A percentile compares a stretch with the other conserved stretches of the same genome.
Evolutionary conservation across 2,329 filamentous ascomycete species (phyloP).

Genomic region (Talaromyces sp.): DNA sequence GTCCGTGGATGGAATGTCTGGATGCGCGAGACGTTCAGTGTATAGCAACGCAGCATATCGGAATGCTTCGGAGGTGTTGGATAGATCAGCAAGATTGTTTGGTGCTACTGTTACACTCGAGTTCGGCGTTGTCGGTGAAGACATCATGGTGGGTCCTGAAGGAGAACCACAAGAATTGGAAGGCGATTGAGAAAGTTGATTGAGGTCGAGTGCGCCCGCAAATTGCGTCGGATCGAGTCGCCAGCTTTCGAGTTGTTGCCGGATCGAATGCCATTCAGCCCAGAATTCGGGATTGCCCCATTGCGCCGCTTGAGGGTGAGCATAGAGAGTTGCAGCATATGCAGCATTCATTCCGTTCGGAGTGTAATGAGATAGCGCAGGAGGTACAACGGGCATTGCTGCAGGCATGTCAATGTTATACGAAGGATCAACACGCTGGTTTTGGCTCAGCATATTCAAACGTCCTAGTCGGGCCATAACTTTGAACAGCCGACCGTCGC

Average conservation of each 20-base stretch:
- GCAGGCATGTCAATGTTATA: conserved; percentile 22
- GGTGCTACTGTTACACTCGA: conserved; percentile 39
- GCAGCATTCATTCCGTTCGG: conserved; percentile 34
- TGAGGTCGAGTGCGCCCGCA: conserved; percentile 17
- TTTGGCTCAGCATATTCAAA: conserved; percentile 76
- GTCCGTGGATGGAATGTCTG: conserved; percentile 65
- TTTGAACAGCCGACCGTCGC: conserved; percentile 80
- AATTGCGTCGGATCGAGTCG: conserved; percentile 56
- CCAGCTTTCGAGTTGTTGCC: conserved; percentile 72
- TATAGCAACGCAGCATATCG: conserved; percentile 85
- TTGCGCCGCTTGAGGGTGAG: conserved; percentile 1
- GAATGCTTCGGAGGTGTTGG: conserved; percentile 83
- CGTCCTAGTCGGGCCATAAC: conserved; percentile 77
- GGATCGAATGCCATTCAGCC: conserved; percentile 79
- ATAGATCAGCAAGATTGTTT: conserved; percentile 66
- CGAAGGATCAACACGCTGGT: conserved; percentile 38
- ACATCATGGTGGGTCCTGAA: conserved; percentile 25
- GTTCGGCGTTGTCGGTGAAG: conserved; percentile 22
- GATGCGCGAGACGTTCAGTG: conserved; percentile 78
- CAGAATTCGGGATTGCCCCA: conserved; percentile 54
- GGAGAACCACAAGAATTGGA: conserved; percentile 9
- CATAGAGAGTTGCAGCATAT: conserved; percentile 7
- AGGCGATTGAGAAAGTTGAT: conserved; percentile 5
- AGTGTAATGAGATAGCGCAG: conserved; percentile 32
- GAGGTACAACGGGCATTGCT: conserved; percentile 29